A percentile compares a stretch with the other conserved stretches of the same genome.
These are phyloP conservation scores for Ammopiptanthus mongolicus DNA, from an alignment of 306 rosid species.

Conservation along the genomic window DNA sequence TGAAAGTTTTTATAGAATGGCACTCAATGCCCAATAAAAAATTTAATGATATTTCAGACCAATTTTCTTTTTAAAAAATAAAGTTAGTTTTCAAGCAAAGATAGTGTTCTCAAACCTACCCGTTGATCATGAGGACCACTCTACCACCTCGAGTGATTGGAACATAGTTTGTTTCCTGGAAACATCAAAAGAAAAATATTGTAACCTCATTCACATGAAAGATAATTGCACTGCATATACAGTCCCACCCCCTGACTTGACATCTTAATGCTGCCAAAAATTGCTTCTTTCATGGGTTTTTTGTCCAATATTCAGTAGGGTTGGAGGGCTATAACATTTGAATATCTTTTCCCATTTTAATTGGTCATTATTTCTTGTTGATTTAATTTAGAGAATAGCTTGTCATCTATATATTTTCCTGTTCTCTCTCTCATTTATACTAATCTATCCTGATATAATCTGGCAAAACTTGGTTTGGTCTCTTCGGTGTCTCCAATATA, in stretches of 20 bases:
- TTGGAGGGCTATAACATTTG: background rate
- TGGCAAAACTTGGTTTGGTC: background rate
- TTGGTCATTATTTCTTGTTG: background rate
- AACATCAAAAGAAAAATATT: conserved; percentile 4
- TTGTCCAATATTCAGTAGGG: background rate
- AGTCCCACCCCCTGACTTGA: too few relatives aligned
- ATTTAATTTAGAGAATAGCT: background rate
- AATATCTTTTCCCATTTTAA: background rate
- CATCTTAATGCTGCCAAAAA: background rate
- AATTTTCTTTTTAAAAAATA: background rate
- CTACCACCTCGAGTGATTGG: conserved; percentile 84
- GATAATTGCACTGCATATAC: conserved; percentile 1
- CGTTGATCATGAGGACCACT: conserved; percentile 91
- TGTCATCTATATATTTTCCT: too few relatives aligned
- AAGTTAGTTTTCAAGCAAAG: background rate
- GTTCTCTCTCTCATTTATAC: too few relatives aligned
- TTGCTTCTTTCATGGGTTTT: background rate
- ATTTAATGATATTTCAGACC: background rate
- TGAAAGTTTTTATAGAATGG: background rate
- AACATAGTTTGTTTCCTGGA: conserved; percentile 86
- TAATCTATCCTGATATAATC: too few relatives aligned
- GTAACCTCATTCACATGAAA: conserved; percentile 6
- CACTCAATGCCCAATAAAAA: background rate
- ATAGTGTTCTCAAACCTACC: conserved; percentile 48
- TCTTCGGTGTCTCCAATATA: background rate